Evolutionary conservation across 352 stramenopile species (phyloP), one percentile per base, ranked within the genome.

Genomic region (Thraustochytrium striatum): DNA sequence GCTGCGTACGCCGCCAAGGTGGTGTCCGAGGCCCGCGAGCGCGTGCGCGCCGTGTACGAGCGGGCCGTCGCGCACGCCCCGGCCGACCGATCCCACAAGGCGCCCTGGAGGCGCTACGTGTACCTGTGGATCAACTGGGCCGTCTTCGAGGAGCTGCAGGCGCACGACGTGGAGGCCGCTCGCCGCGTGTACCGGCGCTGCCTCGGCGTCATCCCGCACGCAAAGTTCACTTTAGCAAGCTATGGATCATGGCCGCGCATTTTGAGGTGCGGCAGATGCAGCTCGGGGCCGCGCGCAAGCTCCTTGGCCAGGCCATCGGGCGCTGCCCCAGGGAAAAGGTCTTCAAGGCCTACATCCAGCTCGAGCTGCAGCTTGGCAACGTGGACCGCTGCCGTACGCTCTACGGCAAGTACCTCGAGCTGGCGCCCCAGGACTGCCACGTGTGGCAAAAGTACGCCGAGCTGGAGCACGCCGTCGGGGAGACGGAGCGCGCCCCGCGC

Each of bases 91-190:
- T 78, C 87, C 3, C 91, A 98, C 47, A 99, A 99, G 85, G 88
- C 93, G 58, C 97, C 96, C 87, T 99, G 96, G 96, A 92, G 91
- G 62, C 85, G 96, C 38, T 99, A 99, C 84, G 97, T 99, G 73
- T 99, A 98, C 83, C 84, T 99, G 28, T 99, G 96, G 96, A 98
- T 99, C 82, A 98, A 98, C 82, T 99, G 98, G 83, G 95, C 96
- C 5, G 83, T 98, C 1, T 99, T 96, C 72, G 94, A 99, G 85
- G 96, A 99, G 87, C 84, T 99, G 11, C 84, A 94, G 28, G 90
- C 89, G 0, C 85, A 89, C 38, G 89, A 96, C 79, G 70, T 88
- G 38, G 85, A 85, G 38, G 43, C 70, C 30, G 91, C 92, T 13
- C 89, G 90, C 32, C 91, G 97, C 78, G 91, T 99, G 39, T 99